Evolutionary conservation across 176 grass and related monocot species (phyloP).

Genomic region (Carex littledalei): DNA sequence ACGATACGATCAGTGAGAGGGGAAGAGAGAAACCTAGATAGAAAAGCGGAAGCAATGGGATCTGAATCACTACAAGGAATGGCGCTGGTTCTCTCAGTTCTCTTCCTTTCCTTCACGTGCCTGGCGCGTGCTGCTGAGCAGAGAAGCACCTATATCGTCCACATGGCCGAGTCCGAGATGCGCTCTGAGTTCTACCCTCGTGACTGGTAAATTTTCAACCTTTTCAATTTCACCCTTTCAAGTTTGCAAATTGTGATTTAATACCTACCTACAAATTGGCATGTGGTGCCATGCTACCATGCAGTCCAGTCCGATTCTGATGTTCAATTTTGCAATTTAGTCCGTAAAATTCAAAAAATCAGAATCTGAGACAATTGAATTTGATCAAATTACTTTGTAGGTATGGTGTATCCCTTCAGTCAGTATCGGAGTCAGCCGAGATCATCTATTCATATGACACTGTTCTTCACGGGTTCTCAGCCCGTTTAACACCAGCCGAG

Average conservation of each 20-base stretch:
- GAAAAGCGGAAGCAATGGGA: constrained; percentile 1
- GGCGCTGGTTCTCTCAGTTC: constrained; percentile 5
- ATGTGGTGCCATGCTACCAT: not conserved
- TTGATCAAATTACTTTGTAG: constrained; percentile 1
- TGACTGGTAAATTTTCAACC: constrained; percentile 30
- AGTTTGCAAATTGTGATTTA: constrained; percentile 2
- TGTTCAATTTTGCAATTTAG: constrained; percentile 6
- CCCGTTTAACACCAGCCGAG: constrained; percentile 57
- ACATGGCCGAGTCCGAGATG: constrained; percentile 65
- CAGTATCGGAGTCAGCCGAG: constrained; percentile 58
- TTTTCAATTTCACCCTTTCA: not conserved
- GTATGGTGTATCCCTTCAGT: constrained; percentile 70
- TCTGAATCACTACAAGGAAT: constrained; percentile 3
- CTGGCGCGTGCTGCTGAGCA: constrained; percentile 1
- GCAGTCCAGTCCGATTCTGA: not conserved
- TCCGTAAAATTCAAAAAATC: not conserved
- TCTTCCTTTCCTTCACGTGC: constrained; percentile 18
- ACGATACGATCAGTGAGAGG: not conserved
- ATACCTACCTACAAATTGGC: not conserved
- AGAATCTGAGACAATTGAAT: not conserved
- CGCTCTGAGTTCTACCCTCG: constrained; percentile 44
- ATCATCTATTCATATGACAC: constrained; percentile 81
- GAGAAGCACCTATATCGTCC: constrained; percentile 74
- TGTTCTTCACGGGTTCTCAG: constrained; percentile 73
- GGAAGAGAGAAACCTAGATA: not conserved